A percentile compares a stretch with the other conserved stretches of the same genome.
Evolutionary conservation across 305 asterid genomes (phyloP).

Genomic region (Fraxinus sp.): DNA sequence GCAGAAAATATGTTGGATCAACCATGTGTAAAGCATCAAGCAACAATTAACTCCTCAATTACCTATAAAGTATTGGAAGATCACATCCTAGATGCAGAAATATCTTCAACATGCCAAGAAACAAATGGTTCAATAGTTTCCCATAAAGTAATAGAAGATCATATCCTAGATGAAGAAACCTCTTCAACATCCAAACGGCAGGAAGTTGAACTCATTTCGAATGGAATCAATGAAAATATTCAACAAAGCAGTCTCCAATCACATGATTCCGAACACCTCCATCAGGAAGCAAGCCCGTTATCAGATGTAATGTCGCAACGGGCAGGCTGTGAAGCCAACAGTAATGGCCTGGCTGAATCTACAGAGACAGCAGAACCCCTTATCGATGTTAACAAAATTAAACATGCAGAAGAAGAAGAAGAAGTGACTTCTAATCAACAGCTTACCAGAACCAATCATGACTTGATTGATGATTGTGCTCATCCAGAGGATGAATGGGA

Average conservation of each 20-base stretch:
- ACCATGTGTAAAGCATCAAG: slow-evolving; percentile 10
- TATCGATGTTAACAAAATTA: slow-evolving; percentile 15
- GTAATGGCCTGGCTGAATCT: slow-evolving; percentile 11
- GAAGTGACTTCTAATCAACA: slow-evolving; percentile 23
- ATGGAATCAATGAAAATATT: slow-evolving; percentile 13
- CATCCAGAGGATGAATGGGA: slow-evolving; percentile 53
- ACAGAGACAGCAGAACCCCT: slow-evolving; percentile 20
- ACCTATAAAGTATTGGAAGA: neutral
- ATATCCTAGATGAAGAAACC: slow-evolving; percentile 25
- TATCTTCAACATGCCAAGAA: slow-evolving; percentile 5
- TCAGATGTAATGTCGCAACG: slow-evolving; percentile 31
- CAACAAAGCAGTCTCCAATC: slow-evolving; percentile 15
- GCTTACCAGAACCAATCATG: slow-evolving; percentile 27
- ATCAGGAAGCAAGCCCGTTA: slow-evolving; percentile 27
- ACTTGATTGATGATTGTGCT: slow-evolving; percentile 20
- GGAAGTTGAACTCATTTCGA: slow-evolving; percentile 15
- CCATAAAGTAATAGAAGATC: neutral
- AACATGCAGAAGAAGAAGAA: neutral
- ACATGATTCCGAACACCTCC: slow-evolving; percentile 21
- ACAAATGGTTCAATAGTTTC: slow-evolving; percentile 8
- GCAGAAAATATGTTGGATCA: neutral
- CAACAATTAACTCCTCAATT: slow-evolving; percentile 12
- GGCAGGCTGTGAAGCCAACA: slow-evolving; percentile 25
- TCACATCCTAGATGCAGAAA: slow-evolving; percentile 26
- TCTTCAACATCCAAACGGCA: slow-evolving; percentile 15